Base-by-base conservation (phyloP, 768 basidiomycete genomes). In the Agrocybe chaxingu region DNA sequence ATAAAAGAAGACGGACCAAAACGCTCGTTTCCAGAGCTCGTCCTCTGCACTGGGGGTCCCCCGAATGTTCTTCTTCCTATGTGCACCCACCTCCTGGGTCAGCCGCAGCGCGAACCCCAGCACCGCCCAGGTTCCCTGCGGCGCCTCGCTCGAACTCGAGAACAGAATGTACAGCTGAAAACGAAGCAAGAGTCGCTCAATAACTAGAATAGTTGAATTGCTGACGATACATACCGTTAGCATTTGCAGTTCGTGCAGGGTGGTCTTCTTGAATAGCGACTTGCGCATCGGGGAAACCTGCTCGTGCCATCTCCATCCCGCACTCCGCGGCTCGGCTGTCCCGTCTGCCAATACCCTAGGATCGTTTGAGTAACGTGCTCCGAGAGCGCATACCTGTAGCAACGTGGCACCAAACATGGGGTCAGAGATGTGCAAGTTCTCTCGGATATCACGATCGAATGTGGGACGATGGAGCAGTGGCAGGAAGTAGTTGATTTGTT, bases 391-490 rank as follows among this genome's bases (percentile, higher is more conserved):
- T 0, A 88, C 75, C 37, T 84, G 67, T 8, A 88, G 66, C 7
- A 86, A 69, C 2, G 76, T 70, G 1, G 68, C 66, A 0, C 75
- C 75, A 59, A 89, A 89, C 49, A 61, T 59, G 7, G 70, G 18
- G 48, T 88, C 76, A 1, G 60, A 66, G 8, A 70, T 61, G 61
- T 90, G 82, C 3, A 81, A 57, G 1, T 77, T 75, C 6, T 77
- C 70, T 1, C 59, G 59, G 36, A 87, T 62, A 18, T 74, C 70
- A 30, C 66, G 65, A 37, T 84, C 75, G 54, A 94, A 92, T 12
- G 80, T 80, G 0, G 83, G 82, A 0, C 82, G 78, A 59, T 93
- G 91, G 2, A 96, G 68, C 7, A 94, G 70, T 1, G 91, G 89
- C 1, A 78, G 60, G 42, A 79, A 71, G 3, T 62, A 52, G 56